Percentiles rank a stretch among this genome's conserved stretches.
Conservation (phyloP, 2,329 filamentous ascomycete species). For the Lasiodiplodia theobromae region DNA sequence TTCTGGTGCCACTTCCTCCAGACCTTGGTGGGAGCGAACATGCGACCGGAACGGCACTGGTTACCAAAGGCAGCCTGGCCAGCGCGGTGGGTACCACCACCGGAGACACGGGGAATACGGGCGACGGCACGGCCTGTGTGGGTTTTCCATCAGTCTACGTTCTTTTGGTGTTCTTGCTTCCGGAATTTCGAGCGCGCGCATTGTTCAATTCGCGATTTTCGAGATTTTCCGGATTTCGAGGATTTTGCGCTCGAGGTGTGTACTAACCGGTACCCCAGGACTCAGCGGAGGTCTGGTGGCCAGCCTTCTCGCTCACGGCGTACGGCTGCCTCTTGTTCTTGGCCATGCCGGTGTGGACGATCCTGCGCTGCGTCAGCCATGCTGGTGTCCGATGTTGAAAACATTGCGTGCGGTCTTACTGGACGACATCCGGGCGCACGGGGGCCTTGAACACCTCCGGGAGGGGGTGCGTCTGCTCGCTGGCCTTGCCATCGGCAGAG, state of each 20-base stretch:
- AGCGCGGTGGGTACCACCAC: constrained; percentile 99
- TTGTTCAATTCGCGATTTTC: constrained; percentile 26
- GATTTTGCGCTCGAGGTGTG: constrained; percentile 34
- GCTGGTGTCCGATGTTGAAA: constrained; percentile 30
- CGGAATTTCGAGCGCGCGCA: constrained; percentile 13
- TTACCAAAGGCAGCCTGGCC: constrained; percentile 99
- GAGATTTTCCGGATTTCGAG: constrained; percentile 35
- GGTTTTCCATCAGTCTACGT: constrained; percentile 30
- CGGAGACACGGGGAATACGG: constrained; percentile 99
- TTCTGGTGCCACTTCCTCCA: constrained; percentile 99
- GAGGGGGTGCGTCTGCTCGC: constrained; percentile 87
- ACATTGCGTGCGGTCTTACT: constrained; percentile 65
- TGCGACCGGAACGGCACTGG: constrained; percentile 99
- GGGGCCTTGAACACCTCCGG: constrained; percentile 96
- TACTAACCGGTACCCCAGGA: constrained; percentile 98
- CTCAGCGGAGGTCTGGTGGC: constrained; percentile 99
- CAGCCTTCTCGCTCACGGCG: constrained; percentile 99
- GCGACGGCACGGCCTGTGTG: constrained; percentile 90
- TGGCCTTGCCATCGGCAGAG: constrained; percentile 92
- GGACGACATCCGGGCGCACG: constrained; percentile 98
- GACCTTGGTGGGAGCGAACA: constrained; percentile 99
- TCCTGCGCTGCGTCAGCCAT: constrained; percentile 55
- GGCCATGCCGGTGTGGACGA: constrained; percentile 96
- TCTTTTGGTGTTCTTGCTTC: neutral
- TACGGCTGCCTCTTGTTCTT: constrained; percentile 99